Conservation (phyloP, 441 rosid genomes). For the Bruguiera hainesii region DNA sequence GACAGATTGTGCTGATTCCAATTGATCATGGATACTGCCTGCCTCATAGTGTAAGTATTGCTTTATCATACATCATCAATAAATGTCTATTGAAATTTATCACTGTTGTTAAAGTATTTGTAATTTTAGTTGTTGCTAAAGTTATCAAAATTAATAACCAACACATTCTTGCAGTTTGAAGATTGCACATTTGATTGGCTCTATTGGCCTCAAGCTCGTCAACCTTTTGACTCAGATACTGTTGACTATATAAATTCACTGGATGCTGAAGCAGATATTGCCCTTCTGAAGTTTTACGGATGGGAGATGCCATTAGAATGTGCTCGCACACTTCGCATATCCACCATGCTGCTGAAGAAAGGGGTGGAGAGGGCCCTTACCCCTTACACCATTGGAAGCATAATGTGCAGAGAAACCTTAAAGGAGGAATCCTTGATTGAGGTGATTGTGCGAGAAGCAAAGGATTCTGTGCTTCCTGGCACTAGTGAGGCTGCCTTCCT, state of each 20-base stretch:
- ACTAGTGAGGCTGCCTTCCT: conserved; percentile 46
- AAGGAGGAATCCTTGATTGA: conserved; percentile 39
- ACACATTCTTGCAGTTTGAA: conserved; percentile 47
- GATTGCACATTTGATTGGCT: conserved; percentile 92
- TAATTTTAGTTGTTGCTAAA: not conserved
- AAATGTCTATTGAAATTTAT: not conserved
- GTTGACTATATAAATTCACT: conserved; percentile 55
- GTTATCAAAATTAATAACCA: not conserved
- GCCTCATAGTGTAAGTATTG: conserved; percentile 68
- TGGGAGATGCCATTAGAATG: conserved; percentile 57
- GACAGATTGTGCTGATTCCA: conserved; percentile 53
- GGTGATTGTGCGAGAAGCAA: conserved; percentile 47
- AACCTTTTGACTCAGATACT: conserved; percentile 52
- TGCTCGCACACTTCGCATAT: conserved; percentile 54
- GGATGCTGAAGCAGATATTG: conserved; percentile 76
- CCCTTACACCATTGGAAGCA: conserved; percentile 62
- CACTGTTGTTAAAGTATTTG: not conserved
- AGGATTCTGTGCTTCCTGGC: conserved; percentile 43
- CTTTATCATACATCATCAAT: not conserved
- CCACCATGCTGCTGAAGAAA: conserved; percentile 82
- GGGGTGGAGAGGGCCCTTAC: conserved; percentile 68
- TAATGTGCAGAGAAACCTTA: conserved; percentile 65
- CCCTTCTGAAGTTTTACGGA: conserved; percentile 56
- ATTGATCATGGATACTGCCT: conserved; percentile 88
- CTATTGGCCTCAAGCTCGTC: conserved; percentile 82